These are phyloP conservation scores for Globisporangium spiculum DNA, from an alignment of 352 stramenopile species.

Conservation along the genomic window DNA sequence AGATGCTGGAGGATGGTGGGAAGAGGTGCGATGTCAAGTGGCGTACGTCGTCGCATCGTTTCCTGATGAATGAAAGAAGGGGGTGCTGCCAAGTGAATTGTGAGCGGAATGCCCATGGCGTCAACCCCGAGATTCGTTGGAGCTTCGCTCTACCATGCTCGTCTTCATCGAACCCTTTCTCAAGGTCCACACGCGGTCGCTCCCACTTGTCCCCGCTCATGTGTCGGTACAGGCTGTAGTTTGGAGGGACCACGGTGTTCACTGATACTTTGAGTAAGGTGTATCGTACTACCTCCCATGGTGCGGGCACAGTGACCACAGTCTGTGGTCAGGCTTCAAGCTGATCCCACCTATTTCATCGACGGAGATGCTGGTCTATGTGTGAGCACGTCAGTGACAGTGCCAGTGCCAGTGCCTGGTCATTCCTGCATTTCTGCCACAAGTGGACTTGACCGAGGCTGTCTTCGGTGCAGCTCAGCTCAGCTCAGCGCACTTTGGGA, in stretches of 20 bases:
- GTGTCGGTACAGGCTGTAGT: not conserved
- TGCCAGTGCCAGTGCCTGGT: not conserved
- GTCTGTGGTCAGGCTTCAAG: not conserved
- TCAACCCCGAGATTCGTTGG: not conserved
- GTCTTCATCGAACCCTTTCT: not conserved
- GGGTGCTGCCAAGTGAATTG: not conserved
- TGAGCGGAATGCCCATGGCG: not conserved
- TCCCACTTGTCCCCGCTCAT: not conserved
- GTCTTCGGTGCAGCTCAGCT: not conserved
- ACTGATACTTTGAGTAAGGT: not conserved
- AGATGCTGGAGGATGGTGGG: not conserved
- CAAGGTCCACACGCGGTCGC: not conserved
- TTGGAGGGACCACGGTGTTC: not conserved
- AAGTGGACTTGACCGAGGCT: not conserved
- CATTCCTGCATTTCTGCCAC: not conserved
- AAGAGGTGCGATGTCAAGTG: not conserved
- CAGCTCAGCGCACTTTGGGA: not conserved
- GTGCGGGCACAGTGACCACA: not conserved
- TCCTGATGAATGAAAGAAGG: not conserved
- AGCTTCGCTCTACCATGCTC: not conserved
- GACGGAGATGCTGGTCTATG: not conserved
- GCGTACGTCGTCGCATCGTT: not conserved
- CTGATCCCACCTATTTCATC: slow-evolving; percentile 3
- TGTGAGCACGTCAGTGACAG: not conserved
- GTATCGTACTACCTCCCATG: not conserved